Evolutionary conservation across 2,329 filamentous ascomycete species (phyloP).

Genomic region (Pseudocercospora pini-densiflorae): DNA sequence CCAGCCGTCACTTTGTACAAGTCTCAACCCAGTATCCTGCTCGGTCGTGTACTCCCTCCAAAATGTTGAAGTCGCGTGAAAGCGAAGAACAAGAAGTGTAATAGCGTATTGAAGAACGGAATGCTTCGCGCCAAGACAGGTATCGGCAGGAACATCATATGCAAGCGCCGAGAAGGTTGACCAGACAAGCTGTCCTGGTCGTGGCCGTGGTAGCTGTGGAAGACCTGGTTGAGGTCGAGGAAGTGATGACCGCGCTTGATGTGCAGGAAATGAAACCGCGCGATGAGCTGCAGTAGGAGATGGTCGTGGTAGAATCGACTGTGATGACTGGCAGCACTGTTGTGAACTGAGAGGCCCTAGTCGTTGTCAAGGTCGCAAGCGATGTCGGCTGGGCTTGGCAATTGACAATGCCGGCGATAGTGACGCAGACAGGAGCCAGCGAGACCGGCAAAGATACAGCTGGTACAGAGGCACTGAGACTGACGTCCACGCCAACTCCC

Average conservation of each 20-base stretch:
- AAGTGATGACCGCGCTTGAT: not conserved
- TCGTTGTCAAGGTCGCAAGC: conserved; percentile 15
- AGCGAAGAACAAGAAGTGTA: not conserved
- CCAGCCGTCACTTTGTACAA: not conserved
- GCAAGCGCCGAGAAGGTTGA: not conserved
- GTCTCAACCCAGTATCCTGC: not conserved
- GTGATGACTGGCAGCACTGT: conserved; percentile 30
- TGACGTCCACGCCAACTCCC: conserved; percentile 8
- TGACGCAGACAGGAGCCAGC: conserved; percentile 1
- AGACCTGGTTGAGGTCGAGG: not conserved
- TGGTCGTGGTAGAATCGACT: conserved; percentile 28
- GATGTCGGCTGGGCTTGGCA: conserved; percentile 8
- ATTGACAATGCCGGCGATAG: not conserved
- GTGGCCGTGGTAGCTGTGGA: not conserved
- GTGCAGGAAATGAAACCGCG: not conserved
- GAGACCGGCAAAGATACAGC: conserved; percentile 13
- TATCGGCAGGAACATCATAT: not conserved
- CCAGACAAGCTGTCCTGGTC: not conserved
- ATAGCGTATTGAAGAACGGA: not conserved
- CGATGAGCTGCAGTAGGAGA: conserved; percentile 30
- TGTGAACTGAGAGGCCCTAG: conserved; percentile 18
- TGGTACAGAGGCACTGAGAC: not conserved
- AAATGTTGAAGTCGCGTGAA: not conserved
- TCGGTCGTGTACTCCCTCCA: not conserved
- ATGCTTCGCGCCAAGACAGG: not conserved